Evolutionary conservation across 208 protist genomes (phyloP), one percentile per base, ranked within the genome.

Genomic region (Sergeia podlipaevii): DNA sequence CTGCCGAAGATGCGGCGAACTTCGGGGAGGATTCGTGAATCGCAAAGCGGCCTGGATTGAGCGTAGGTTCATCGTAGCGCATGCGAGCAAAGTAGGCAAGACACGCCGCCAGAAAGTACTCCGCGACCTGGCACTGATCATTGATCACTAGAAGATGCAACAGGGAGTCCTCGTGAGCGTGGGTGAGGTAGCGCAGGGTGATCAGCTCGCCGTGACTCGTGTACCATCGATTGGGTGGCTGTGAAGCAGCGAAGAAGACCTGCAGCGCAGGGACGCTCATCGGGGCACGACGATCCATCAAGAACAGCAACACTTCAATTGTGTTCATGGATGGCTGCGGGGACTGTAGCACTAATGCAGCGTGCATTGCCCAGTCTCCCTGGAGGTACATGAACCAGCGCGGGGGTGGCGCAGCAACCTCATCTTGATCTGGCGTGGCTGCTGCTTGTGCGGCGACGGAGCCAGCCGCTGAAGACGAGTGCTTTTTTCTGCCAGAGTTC

Each of bases 121-220:
- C 74, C 4, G 80, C 70, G 13, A 93, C 59, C 56, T 81, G 73
- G 50, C 75, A 70, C 48, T 93, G 85, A 44, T 89, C 64, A 60
- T 89, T 78, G 38, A 89, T 73, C 17, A 93, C 85, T 27, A 93
- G 68, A 15, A 93, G 55, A 53, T 93, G 85, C 23, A 93, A 59
- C 10, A 89, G 61, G 6, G 80, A 74, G 57, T 93, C 85, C 15
- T 42, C 44, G 50, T 93, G 67, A 6, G 59, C 59, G 2, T 52
- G 63, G 11, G 72, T 83, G 15, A 60, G 62, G 47, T 82, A 89
- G 55, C 47, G 51, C 21, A 81, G 53, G 11, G 65, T 43, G 23
- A 47, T 37, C 36, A 61, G 28, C 41, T 59, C 34, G 21, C 50
- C 41, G 46, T 26, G 21, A 30, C 39, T 17, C 10, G 24, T 6